Evolutionary conservation across 768 basidiomycete genomes (phyloP), one percentile per base, ranked within the genome.

Genomic region (Phaffia australis): DNA sequence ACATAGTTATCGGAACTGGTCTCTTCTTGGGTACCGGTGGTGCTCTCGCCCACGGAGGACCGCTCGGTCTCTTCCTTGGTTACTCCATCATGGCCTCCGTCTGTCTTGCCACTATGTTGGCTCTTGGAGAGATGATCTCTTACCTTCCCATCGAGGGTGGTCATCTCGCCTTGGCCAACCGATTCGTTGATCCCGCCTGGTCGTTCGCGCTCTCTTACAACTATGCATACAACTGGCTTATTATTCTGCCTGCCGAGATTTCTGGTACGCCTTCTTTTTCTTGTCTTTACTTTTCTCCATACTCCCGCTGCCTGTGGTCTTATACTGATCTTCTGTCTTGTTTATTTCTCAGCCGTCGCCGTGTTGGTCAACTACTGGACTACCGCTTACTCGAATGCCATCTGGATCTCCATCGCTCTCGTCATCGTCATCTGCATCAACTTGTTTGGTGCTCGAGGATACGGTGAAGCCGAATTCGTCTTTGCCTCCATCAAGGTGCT

Each of bases 401-500:
- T 80, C 23, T 95, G 88, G 88, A 85, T 95, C 51, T 76, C 83
- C 0, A 49, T 95, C 48, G 88, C 84, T 63, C 77, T 92, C 72
- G 71, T 87, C 49, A 84, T 94, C 30, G 85, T 87, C 51, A 74
- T 93, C 52, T 78, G 77, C 32, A 91, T 77, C 72, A 76, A 76
- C 71, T 60, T 75, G n/a, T 65, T 67, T 54, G 71, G 72, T 46
- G 69, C 71, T 19, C 71, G 76, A 61, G 75, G 74, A 42, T 79
- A 75, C 70, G 76, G 76, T 47, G 76, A 76, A 76, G 83, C 84
- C 8, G 61, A 63, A 56, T 63, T 93, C 73, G 80, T 84, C 58
- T 92, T 92, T 74, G 88, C 88, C 80, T 89, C 87, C 9, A 89
- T 94, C 79, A 93, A 93, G 76, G 87, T 94, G n/a, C 76, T 93